Conservation (phyloP, 352 stramenopile species). For the Pythium grandisporangium region DNA sequence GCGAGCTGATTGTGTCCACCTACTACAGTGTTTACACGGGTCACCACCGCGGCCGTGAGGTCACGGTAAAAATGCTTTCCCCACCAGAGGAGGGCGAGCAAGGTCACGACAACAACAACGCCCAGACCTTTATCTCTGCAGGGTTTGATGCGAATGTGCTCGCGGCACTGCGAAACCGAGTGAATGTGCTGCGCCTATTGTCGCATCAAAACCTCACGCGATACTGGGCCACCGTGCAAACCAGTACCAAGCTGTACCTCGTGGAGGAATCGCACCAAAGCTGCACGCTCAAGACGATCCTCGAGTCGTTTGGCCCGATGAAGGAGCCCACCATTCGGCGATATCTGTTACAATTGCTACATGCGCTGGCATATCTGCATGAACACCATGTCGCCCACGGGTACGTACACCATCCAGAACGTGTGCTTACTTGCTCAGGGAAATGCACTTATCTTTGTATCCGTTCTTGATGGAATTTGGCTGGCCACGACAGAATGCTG, state of each 20-base stretch:
- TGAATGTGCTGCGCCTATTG: conserved; percentile 32
- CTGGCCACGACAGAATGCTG: conserved; percentile 32
- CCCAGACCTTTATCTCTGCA: neutral
- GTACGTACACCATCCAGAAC: conserved; percentile 20
- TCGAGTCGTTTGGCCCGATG: conserved; percentile 63
- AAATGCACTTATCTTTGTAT: too few species aligned
- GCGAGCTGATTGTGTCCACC: neutral
- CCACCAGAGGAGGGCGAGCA: neutral
- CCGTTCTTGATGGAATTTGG: too few species aligned
- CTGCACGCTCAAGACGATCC: conserved; percentile 46
- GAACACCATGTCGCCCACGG: conserved; percentile 29
- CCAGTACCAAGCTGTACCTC: conserved; percentile 21
- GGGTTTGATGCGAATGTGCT: neutral
- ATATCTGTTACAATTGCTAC: conserved; percentile 50
- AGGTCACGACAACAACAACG: neutral
- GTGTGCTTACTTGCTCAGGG: too few species aligned
- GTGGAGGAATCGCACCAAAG: conserved; percentile 23
- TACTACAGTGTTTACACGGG: conserved; percentile 2
- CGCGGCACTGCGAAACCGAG: conserved; percentile 12
- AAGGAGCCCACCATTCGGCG: conserved; percentile 60
- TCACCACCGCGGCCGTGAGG: neutral
- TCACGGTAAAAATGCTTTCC: conserved; percentile 9
- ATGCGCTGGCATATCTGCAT: conserved; percentile 43
- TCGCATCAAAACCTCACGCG: conserved; percentile 30
- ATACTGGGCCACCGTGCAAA: conserved; percentile 27